Percentiles rank a stretch among this genome's conserved stretches.
Conservation (phyloP, 129 eudicot species). For the Artemisia annua region DNA sequence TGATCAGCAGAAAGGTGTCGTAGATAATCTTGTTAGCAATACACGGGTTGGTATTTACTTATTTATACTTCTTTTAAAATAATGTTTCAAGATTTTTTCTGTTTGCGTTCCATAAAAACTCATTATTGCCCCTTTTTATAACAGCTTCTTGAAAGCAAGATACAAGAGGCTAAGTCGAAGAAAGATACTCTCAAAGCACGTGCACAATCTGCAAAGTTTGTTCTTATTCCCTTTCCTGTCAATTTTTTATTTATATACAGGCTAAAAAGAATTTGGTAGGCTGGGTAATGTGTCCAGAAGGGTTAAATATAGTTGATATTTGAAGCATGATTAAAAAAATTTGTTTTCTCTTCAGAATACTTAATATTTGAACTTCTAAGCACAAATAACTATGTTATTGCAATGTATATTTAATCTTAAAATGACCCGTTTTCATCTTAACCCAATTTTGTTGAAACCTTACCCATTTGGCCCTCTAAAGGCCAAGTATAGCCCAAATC, state of each 20-base stretch:
- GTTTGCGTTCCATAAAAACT: neutral
- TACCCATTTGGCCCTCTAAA: too few species aligned
- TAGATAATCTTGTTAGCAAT: slow-evolving; percentile 86
- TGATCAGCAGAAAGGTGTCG: slow-evolving; percentile 91
- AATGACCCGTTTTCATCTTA: too few species aligned
- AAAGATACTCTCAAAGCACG: slow-evolving; percentile 98
- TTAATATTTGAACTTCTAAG: too few species aligned
- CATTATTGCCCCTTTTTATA: slow-evolving; percentile 2
- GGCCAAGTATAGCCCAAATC: too few species aligned
- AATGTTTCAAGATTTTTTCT: neutral
- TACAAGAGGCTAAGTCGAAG: slow-evolving; percentile 97
- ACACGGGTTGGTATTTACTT: slow-evolving; percentile 63
- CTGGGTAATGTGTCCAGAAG: too few species aligned
- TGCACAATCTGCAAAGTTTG: slow-evolving; percentile 97
- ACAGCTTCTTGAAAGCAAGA: slow-evolving; percentile 94
- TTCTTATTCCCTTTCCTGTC: slow-evolving; percentile 19
- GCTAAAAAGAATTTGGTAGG: too few species aligned
- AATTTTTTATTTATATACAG: neutral
- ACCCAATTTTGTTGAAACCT: too few species aligned
- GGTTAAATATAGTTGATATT: too few species aligned
- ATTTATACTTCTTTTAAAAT: neutral
- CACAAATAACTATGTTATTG: too few species aligned
- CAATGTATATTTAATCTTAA: too few species aligned
- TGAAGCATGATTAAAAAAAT: too few species aligned
- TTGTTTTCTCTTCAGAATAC: too few species aligned